Conservation (phyloP, 1,284 basidiomycete species). For the Ceratorhiza oryzae-sativae region DNA sequence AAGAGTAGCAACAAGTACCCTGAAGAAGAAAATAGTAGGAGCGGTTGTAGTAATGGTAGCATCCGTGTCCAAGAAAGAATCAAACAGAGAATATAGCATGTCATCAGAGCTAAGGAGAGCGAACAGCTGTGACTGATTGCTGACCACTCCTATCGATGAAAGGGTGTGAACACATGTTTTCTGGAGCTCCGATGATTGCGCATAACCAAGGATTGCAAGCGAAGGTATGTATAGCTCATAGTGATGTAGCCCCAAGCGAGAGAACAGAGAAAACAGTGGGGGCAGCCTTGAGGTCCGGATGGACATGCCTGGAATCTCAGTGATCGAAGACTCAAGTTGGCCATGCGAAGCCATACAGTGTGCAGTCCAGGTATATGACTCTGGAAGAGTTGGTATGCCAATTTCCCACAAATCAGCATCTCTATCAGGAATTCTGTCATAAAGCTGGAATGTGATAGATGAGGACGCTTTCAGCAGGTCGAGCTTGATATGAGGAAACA, state of each 20-base stretch:
- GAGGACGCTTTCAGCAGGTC: no score
- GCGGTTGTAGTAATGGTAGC: not conserved
- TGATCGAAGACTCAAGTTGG: not conserved
- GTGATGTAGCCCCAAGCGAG: not conserved
- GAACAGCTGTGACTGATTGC: no score
- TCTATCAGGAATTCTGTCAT: no score
- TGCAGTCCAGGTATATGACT: not conserved
- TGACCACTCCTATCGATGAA: no score
- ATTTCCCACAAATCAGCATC: no score
- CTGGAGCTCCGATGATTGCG: not conserved
- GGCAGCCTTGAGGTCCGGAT: not conserved
- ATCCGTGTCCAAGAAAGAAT: not conserved
- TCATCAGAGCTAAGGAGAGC: not conserved
- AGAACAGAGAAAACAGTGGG: not conserved
- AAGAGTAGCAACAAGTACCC: not conserved
- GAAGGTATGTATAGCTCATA: not conserved
- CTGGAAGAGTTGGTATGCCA: no score
- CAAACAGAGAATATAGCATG: not conserved
- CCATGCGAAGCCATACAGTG: not conserved
- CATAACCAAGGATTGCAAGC: not conserved
- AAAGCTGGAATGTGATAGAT: no score
- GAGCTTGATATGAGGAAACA: not conserved
- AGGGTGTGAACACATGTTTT: not conserved
- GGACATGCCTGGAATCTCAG: not conserved
- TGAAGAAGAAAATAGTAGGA: not conserved